Percentiles rank a stretch among this genome's conserved stretches.
Evolutionary conservation across 331 rosid genomes (phyloP).

Genomic region (Malus hybrid): DNA sequence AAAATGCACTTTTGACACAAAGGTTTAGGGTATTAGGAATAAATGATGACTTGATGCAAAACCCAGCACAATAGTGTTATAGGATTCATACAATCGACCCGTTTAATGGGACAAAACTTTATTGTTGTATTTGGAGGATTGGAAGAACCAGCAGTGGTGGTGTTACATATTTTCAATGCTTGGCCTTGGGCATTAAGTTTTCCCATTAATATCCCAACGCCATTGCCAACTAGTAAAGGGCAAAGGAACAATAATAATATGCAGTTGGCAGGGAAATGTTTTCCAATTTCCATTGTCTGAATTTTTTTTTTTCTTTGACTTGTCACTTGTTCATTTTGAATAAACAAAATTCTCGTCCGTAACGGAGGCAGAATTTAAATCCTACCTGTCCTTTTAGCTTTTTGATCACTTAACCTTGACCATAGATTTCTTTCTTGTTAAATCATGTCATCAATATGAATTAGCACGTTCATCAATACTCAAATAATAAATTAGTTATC

Average conservation of each 20-base stretch:
- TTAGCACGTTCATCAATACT: accelerated
- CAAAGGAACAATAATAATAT: neutral
- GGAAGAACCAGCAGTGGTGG: no score
- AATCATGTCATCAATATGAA: accelerated
- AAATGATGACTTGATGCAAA: no score
- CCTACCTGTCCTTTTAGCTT: no score
- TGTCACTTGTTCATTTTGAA: neutral
- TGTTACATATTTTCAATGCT: neutral
- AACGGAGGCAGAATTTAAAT: neutral
- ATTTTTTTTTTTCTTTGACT: neutral
- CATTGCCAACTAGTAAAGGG: neutral
- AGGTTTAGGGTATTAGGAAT: no score
- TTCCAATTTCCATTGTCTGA: neutral
- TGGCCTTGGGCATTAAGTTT: neutral
- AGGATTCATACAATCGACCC: no score
- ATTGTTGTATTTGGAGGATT: no score
- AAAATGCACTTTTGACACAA: no score
- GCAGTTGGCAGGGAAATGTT: neutral
- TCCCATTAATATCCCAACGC: slow-evolving; percentile 5
- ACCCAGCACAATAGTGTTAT: no score
- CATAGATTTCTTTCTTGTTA: neutral
- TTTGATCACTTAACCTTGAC: no score
- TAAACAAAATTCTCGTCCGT: neutral
- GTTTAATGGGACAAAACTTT: accelerated
- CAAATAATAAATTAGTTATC: no score